A percentile compares a stretch with the other conserved stretches of the same genome.
Conservation (phyloP, 2,329 filamentous ascomycete genomes). For the Penicillium sp. region DNA sequence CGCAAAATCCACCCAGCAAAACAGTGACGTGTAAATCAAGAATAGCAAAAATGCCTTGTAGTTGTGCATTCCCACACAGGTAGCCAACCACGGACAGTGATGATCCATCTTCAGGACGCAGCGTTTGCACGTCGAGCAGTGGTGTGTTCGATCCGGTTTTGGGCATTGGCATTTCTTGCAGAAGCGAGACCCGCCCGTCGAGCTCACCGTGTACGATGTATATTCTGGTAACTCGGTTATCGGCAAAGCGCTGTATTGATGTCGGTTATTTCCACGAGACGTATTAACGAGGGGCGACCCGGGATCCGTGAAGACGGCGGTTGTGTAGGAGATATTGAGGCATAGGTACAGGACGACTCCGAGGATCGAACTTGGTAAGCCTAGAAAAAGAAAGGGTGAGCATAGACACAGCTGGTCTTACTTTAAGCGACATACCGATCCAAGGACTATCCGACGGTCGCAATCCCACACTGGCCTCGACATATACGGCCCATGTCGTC, state of each 20-base stretch:
- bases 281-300: conserved; percentile 63
- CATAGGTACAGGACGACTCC: conserved; percentile 75
- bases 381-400: conserved; percentile 28
- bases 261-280: conserved; percentile 34
- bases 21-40: conserved; percentile 83
- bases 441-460: conserved; percentile 55
- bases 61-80: conserved; percentile 90
- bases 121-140: conserved; percentile 91
- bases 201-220: conserved; percentile 88
- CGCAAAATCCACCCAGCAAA: conserved; percentile 81
- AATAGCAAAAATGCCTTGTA: conserved; percentile 96
- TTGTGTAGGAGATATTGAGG: conserved; percentile 87
- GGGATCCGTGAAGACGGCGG: conserved; percentile 89
- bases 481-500: conserved; percentile 94
- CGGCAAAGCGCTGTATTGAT: conserved; percentile 76
- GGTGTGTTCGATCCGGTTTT: conserved; percentile 94
- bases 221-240: conserved; percentile 68
- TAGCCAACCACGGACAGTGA: conserved; percentile 97
- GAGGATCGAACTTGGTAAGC: conserved; percentile 59
- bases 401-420: not conserved
- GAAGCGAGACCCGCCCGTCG: conserved; percentile 82
- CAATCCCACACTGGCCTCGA: conserved; percentile 75
- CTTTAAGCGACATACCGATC: conserved; percentile 40
- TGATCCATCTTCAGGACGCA: conserved; percentile 99
- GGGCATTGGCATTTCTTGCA: conserved; percentile 97